phyloP scores from a whole-genome alignment of 805 yeast genomes.

The Dipodascus geniculatus region DNA sequence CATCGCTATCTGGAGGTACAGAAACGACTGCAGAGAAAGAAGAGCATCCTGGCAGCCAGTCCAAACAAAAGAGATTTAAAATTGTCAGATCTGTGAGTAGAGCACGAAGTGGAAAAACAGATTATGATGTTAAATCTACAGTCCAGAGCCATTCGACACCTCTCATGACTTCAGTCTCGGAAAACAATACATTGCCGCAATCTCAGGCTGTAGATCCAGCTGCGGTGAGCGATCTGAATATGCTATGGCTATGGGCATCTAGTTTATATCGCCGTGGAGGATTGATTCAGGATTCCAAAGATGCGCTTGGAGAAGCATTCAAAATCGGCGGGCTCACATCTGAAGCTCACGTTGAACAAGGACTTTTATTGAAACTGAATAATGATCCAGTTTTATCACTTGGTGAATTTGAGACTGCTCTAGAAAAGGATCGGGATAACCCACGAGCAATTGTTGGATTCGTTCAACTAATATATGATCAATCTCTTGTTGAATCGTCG shows the following conservation, averaged over 20 bases:
- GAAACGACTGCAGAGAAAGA: constrained; percentile 4
- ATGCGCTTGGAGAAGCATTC: constrained; percentile 64
- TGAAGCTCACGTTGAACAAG: constrained; percentile 39
- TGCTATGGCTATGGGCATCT: constrained; percentile 62
- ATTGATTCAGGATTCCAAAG: constrained; percentile 47
- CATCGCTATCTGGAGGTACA: not conserved
- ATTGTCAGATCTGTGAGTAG: not conserved
- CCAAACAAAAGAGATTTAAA: constrained; percentile 28
- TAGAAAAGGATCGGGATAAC: constrained; percentile 39
- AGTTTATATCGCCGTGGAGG: constrained; percentile 49
- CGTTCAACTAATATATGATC: constrained; percentile 37
- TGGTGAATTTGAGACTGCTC: constrained; percentile 52
- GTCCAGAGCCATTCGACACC: not conserved
- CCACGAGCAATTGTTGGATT: constrained; percentile 44
- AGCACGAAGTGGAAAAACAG: not conserved
- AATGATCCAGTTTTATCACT: constrained; percentile 38
- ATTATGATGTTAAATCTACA: not conserved
- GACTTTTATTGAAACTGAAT: constrained; percentile 31
- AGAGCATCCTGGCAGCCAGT: too few species aligned
- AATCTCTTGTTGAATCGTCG: constrained; percentile 21
- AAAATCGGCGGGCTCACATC: constrained; percentile 34
- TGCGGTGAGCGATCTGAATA: constrained; percentile 34
- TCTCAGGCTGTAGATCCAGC: constrained; percentile 17
- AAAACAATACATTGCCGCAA: constrained; percentile 4
- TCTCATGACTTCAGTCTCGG: constrained; percentile 8